These are phyloP conservation scores for Epichloe festucae DNA, from an alignment of 2,329 filamentous ascomycete genomes.

Conservation along the genomic window DNA sequence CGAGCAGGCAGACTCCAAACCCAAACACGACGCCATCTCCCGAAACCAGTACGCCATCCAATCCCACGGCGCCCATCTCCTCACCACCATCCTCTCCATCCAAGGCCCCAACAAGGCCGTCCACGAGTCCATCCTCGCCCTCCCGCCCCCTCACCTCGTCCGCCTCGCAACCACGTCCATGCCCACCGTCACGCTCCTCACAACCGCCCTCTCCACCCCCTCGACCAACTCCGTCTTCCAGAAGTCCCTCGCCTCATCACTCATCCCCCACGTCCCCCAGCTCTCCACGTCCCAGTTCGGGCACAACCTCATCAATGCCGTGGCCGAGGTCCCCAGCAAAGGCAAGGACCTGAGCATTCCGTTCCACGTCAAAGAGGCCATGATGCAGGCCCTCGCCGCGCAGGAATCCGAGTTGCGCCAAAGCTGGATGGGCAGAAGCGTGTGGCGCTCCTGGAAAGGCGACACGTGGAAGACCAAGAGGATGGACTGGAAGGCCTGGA, in stretches of 20 bases:
- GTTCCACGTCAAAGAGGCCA: slow-evolving; percentile 43
- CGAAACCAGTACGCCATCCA: slow-evolving; percentile 45
- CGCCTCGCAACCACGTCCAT: slow-evolving; percentile 47
- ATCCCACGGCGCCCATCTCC: slow-evolving; percentile 68
- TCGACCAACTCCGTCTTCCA: slow-evolving; percentile 40
- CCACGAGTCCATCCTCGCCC: slow-evolving; percentile 55
- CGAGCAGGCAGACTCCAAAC: slow-evolving; percentile 9
- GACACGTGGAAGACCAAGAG: slow-evolving; percentile 42
- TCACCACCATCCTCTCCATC: slow-evolving; percentile 64
- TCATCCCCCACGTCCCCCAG: slow-evolving; percentile 30
- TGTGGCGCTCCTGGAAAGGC: slow-evolving; percentile 46
- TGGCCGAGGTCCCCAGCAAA: slow-evolving; percentile 37
- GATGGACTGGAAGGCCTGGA: slow-evolving; percentile 43
- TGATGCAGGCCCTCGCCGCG: slow-evolving; percentile 35
- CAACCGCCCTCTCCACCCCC: slow-evolving; percentile 34
- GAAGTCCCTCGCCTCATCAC: slow-evolving; percentile 36
- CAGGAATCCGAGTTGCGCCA: slow-evolving; percentile 37
- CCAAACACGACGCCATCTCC: slow-evolving; percentile 11
- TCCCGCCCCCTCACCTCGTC: slow-evolving; percentile 44
- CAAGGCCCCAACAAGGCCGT: slow-evolving; percentile 60
- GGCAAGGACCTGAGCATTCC: slow-evolving; percentile 36
- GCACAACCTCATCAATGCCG: slow-evolving; percentile 36
- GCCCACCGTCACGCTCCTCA: slow-evolving; percentile 35
- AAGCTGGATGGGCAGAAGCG: slow-evolving; percentile 40
- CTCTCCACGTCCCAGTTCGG: slow-evolving; percentile 38